Evolutionary conservation across 345 rosid genomes (phyloP), one percentile per base, ranked within the genome.

Genomic region (Moricandia arvensis): DNA sequence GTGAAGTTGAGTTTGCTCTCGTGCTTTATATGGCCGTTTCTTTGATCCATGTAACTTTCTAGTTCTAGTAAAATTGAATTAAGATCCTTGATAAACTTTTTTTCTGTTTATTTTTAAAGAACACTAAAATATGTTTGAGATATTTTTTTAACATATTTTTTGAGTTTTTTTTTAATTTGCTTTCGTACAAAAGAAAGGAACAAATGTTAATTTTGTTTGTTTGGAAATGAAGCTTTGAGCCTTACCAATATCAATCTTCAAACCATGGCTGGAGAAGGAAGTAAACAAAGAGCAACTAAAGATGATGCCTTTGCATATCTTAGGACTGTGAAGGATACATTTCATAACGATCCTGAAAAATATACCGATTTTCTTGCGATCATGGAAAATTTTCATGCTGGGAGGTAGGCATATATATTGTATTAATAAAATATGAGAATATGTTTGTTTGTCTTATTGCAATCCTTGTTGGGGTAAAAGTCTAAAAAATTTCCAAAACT

Each of bases 241-340:
- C 10, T 59, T 49, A 49, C 24, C 57, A 49, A 49, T 21, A 7
- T 62, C 1, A 62, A 21, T 9, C n/a, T 61, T 47, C 53, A 53
- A 72, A 63, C 21, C 54, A 73, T 73, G 63, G 29, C 12, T 6
- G 76, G 55, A 63, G 70, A 51, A 26, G 18, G 29, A 53, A 63
- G 55, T 26, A 62, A 63, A 64, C 18, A 11, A 12, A 63, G 8
- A 0, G 8, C 61, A 35, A 73, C 63, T 4, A 17, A 2, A 54
- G 29, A 26, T 26, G 77, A 73, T 6, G 70, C 70, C 1, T 16
- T n/a, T 26, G 55, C n/a, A 37, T 64, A 54, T 29, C 13, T 73
- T 10, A 7, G 6, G 9, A 9, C 2, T 24, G 63, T 63, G 30
- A 54, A 27, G 21, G 7, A 27, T 15, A 24, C 1, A 7, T 55